Evolutionary conservation across 768 basidiomycete genomes (phyloP).

Genomic region (Pisolithus tinctorius): DNA sequence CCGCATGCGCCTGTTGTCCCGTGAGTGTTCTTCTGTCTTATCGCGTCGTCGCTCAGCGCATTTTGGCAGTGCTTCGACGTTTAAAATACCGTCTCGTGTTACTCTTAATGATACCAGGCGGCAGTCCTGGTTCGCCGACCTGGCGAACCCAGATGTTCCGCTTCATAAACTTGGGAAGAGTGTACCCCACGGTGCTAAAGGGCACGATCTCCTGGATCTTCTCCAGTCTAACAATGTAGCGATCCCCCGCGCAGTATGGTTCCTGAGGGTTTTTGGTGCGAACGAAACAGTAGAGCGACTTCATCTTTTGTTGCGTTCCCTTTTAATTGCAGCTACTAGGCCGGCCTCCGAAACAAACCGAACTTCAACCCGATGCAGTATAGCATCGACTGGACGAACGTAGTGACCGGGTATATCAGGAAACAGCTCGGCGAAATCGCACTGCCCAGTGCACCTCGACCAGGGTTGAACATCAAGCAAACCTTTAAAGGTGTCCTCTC

Average conservation of each 20-base stretch:
- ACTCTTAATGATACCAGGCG: conserved; percentile 75
- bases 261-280: conserved; percentile 78
- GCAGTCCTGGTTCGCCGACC: conserved; percentile 77
- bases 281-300: conserved; percentile 64
- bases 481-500: conserved; percentile 77
- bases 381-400: conserved; percentile 79
- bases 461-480: conserved; percentile 73
- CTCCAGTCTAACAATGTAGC: conserved; percentile 71
- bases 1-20: conserved; percentile 54
- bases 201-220: conserved; percentile 75
- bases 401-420: conserved; percentile 75
- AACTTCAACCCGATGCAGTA: conserved; percentile 79
- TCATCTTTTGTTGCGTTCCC: neutral
- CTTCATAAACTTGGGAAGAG: conserved; percentile 77
- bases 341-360: conserved; percentile 70
- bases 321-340: conserved; percentile 31
- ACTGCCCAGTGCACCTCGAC: conserved; percentile 71
- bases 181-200: conserved; percentile 83
- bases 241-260: conserved; percentile 81
- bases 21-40: conserved; percentile 35
- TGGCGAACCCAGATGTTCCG: conserved; percentile 76
- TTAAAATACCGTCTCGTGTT: conserved; percentile 77
- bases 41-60: neutral
- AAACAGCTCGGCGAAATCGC: conserved; percentile 77
- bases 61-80: conserved; percentile 44